These are phyloP conservation scores for Gossypium arboreum DNA, from an alignment of 345 rosid genomes.

Conservation along the genomic window DNA sequence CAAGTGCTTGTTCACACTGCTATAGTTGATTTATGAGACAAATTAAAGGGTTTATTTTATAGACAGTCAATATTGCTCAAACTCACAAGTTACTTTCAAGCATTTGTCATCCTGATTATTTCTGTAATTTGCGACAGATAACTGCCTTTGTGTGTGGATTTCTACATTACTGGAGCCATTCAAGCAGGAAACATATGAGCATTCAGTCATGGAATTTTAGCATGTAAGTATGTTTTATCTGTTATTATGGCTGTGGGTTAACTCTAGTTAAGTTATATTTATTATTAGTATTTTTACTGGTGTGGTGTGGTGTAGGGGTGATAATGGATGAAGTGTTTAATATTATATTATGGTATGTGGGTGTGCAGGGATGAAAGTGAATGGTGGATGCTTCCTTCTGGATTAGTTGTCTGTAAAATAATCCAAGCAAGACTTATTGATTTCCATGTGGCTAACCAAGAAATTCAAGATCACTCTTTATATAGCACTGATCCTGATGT, in stretches of 20 bases:
- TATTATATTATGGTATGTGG: neutral
- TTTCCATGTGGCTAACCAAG: slow-evolving; percentile 84
- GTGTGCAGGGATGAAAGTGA: slow-evolving; percentile 85
- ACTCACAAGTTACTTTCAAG: neutral
- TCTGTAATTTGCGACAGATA: slow-evolving; percentile 35
- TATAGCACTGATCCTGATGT: slow-evolving; percentile 68
- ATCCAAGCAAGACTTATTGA: slow-evolving; percentile 68
- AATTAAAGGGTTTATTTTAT: too few relatives aligned
- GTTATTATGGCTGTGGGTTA: neutral
- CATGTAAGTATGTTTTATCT: slow-evolving; percentile 45
- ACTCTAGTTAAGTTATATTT: neutral
- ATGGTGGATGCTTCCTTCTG: slow-evolving; percentile 94
- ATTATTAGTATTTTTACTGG: neutral
- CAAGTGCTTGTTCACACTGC: too few relatives aligned
- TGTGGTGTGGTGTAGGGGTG: neutral
- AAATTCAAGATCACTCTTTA: slow-evolving; percentile 83
- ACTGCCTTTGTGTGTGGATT: slow-evolving; percentile 73
- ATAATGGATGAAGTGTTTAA: neutral
- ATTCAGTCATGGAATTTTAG: slow-evolving; percentile 93
- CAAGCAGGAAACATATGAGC: slow-evolving; percentile 54
- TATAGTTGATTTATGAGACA: too few relatives aligned
- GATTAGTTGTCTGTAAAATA: slow-evolving; percentile 65
- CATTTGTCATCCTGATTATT: neutral
- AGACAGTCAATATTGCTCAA: too few relatives aligned
- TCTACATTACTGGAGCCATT: slow-evolving; percentile 57